phyloP scores from a whole-genome alignment of 768 basidiomycete species.

The Royoungia palumana region DNA sequence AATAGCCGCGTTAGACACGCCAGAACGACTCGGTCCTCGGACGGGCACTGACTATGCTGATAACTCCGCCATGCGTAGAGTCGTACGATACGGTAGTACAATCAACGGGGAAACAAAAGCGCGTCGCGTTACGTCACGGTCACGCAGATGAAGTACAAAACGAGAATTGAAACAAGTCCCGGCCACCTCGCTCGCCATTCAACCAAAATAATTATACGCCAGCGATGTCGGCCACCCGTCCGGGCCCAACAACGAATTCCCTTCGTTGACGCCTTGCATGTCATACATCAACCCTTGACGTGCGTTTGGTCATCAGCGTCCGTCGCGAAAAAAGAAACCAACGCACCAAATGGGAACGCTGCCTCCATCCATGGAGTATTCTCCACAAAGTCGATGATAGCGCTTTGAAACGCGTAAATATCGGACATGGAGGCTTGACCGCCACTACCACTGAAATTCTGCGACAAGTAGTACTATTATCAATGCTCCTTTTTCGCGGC shows the following conservation, averaged over 20 bases:
- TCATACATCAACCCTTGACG: slow-evolving; percentile 50
- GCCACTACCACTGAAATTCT: slow-evolving; percentile 54
- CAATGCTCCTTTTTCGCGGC: background rate
- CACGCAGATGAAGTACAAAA: slow-evolving; percentile 20
- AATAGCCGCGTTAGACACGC: background rate
- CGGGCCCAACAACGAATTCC: slow-evolving; percentile 49
- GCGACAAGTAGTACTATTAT: background rate
- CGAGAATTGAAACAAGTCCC: background rate
- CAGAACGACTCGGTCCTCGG: background rate
- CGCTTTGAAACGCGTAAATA: slow-evolving; percentile 47
- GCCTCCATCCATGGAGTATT: slow-evolving; percentile 32
- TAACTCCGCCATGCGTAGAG: slow-evolving; percentile 39
- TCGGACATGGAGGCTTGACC: slow-evolving; percentile 39
- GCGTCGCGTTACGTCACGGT: slow-evolving; percentile 34
- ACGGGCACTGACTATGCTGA: slow-evolving; percentile 49
- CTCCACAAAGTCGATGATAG: slow-evolving; percentile 46
- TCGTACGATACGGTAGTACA: background rate
- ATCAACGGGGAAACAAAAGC: slow-evolving; percentile 8
- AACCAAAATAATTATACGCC: slow-evolving; percentile 50
- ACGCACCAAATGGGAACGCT: slow-evolving; percentile 65
- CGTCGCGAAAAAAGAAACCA: background rate
- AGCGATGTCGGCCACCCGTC: slow-evolving; percentile 52
- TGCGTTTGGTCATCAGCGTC: background rate
- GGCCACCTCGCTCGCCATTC: background rate
- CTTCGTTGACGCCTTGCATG: slow-evolving; percentile 53